Base-by-base conservation (phyloP, 352 stramenopile species). In the Pythium scleroteichum region DNA sequence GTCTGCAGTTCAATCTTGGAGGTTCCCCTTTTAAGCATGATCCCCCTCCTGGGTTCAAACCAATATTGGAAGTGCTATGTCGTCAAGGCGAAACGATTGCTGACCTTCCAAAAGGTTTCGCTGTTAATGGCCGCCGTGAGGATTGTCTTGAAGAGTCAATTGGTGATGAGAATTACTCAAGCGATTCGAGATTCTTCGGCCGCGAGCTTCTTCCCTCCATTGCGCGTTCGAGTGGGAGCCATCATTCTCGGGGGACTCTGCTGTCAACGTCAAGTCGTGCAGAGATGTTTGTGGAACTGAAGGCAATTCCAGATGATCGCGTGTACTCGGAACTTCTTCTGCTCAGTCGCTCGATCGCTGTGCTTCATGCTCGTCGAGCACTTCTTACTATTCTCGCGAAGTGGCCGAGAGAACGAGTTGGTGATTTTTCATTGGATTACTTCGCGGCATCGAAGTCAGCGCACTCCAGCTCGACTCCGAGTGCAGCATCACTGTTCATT, bases 1-100 rank as follows among this genome's bases (percentile, higher is more conserved):
- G 79, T 6, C 66, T 97, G 29, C 77, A 92, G 54, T 90, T 97
- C 58, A 97, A 97, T 62, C 63, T 97, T 16, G 90, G 90, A 41
- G 85, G 87, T 19, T 72, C 78, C 14, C 73, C 79, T 2, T 96
- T 96, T 57, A 95, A 89, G 64, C 82, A 88, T 41, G 48, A 66
- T 16, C 85, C 82, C 8, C 87, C 85, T 9, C 78, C 84, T 46
- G 80, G 83, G n/a, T 95, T 96, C 55, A 69, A 73, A 29, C 84
- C 86, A 3, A 92, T 95, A 46, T 62, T 95, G 40, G 77, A 91
- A 41, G 82, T 89, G 10, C 53, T 94, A 4, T 76, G 59, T 59
- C 27, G 75, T 79, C 14, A 71, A 61, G 2, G 56, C 27, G 50
- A 63, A 24, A 71, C 75, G n/a, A 58, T 91, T 16, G 70, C 64